Percentiles rank a stretch among this genome's conserved stretches.
Evolutionary conservation across 768 basidiomycete genomes (phyloP).

Genomic region (Cystobasidium tubakii): DNA sequence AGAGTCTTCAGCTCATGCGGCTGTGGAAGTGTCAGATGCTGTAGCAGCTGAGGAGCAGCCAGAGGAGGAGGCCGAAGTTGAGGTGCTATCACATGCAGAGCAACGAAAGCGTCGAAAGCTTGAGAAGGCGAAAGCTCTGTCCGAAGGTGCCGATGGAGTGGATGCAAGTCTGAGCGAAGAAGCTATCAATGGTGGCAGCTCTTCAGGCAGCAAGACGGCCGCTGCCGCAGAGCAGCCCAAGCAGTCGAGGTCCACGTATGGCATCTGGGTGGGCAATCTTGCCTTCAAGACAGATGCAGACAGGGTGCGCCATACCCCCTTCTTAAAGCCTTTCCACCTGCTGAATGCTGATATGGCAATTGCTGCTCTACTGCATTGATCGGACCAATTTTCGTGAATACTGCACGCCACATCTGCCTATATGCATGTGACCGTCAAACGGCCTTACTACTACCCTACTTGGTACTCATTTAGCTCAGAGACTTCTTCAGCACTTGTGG

Average conservation of each 20-base stretch:
- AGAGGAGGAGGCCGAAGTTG: conserved; percentile 27
- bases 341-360: conserved; percentile 39
- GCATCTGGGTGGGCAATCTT: conserved; percentile 93
- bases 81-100: conserved; percentile 32
- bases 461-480: conserved; percentile 34
- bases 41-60: background rate
- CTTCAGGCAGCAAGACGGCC: conserved; percentile 55
- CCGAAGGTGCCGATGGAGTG: conserved; percentile 37
- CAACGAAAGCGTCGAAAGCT: conserved; percentile 32
- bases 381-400: background rate
- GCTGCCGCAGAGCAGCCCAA: conserved; percentile 41
- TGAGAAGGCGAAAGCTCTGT: conserved; percentile 39
- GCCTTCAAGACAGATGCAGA: conserved; percentile 78
- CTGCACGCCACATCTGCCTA: background rate
- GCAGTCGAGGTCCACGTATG: conserved; percentile 64
- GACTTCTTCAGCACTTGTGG: conserved; percentile 66
- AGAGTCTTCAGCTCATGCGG: background rate
- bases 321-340: conserved; percentile 32
- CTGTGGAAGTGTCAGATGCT: background rate
- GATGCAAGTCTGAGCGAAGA: conserved; percentile 46
- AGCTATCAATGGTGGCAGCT: background rate
- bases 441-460: background rate
- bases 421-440: background rate
- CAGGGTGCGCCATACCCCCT: conserved; percentile 54
- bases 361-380: background rate